A percentile compares a stretch with the other conserved stretches of the same genome.
phyloP scores from a whole-genome alignment of 2,329 filamentous ascomycete genomes.

The Pestalotiopsis sp. region DNA sequence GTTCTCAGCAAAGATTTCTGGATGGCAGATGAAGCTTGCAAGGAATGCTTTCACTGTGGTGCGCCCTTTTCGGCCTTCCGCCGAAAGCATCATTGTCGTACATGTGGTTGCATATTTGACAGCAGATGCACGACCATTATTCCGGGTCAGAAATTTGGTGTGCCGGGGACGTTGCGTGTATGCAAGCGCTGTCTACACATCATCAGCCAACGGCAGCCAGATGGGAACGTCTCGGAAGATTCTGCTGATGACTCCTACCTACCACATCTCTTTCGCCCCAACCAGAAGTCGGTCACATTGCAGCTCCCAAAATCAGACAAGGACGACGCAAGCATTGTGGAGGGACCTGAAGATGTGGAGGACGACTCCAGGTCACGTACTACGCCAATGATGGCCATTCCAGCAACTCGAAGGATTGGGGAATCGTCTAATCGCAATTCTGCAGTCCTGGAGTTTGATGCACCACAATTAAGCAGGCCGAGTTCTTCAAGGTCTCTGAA shows the following conservation, averaged over 20 bases:
- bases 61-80: constrained; percentile 90
- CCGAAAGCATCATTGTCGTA: constrained; percentile 93
- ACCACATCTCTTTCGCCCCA: constrained; percentile 60
- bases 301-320: constrained; percentile 37
- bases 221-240: constrained; percentile 84
- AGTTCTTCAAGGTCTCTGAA: constrained; percentile 88
- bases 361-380: constrained; percentile 53
- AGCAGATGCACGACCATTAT: constrained; percentile 94
- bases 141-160: constrained; percentile 82
- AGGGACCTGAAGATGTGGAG: constrained; percentile 43
- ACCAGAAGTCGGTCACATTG: constrained; percentile 42
- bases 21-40: constrained; percentile 99
- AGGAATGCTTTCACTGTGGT: constrained; percentile 92
- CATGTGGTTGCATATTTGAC: constrained; percentile 98
- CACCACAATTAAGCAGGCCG: constrained; percentile 82
- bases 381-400: constrained; percentile 73
- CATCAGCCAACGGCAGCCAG: constrained; percentile 85
- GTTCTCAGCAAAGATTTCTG: constrained; percentile 94
- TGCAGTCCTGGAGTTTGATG: constrained; percentile 86
- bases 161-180: constrained; percentile 79
- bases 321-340: constrained; percentile 40
- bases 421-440: constrained; percentile 83
- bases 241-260: constrained; percentile 75
- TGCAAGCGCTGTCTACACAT: constrained; percentile 92
- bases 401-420: constrained; percentile 63